Base-by-base conservation (phyloP, 1,284 basidiomycete species). In the Tausonia pullulans region DNA sequence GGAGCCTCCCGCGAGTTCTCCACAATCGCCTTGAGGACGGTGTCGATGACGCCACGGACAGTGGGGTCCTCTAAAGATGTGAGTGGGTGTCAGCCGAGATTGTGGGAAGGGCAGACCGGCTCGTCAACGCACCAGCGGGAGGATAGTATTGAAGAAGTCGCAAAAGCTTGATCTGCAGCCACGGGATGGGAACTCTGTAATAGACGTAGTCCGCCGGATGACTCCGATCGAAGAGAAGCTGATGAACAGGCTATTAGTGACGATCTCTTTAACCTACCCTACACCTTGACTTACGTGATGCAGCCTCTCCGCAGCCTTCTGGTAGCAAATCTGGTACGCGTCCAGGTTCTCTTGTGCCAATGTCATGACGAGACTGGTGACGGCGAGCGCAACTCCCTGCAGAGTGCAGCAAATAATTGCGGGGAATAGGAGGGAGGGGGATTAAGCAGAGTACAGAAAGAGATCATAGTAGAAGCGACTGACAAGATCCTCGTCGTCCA, bases 131-230 rank as follows among this genome's bases (percentile, higher is more conserved):
- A 92, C 91, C 90, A 69, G 92, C 87, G 3, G 93, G 90, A 5
- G 94, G 87, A 73, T 98, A 98, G 75, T 96, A 96, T 75, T 98
- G 96, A 56, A 99, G 77, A 44, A 99, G 77, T 14, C 93, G 86
- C 13, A 99, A 80, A 5, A 98, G 82, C 76, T 98, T 98, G 69
- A 98, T 90, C 78, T 98, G 95, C 44, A 98, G 80, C 78, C 78
- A 79, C 0, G 78, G 78, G 27, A 76, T 74, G n/a, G 78, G 78
- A 2, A 79, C 73, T 60, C 75, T 75, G 79, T 99, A 98, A 75
- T 98, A 99, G 44, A 94, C 82, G 73, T 98, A 98, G 63, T 91
- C 87, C 49, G 87, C 81, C 3, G 87, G 80, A 71, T 88, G 94
- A 71, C 98, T 90, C 67, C 88, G 85, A 71, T 95, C 90, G 66